Evolutionary conservation across 768 basidiomycete species (phyloP).

Genomic region (Tylopilus cervinicoccineus): DNA sequence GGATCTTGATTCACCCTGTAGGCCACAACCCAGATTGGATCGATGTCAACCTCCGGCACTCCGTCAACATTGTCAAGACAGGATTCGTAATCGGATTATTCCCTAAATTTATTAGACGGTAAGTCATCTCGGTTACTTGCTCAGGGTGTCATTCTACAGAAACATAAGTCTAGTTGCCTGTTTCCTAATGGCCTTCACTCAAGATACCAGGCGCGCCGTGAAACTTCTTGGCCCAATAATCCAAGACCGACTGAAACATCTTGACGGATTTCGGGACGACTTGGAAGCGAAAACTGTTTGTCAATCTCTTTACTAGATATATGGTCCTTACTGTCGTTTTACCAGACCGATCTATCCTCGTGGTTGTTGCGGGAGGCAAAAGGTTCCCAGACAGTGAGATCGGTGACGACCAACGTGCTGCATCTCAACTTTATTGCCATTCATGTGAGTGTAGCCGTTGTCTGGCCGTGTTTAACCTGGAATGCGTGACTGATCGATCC

Average conservation of each 20-base stretch:
- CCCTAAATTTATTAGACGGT: background rate
- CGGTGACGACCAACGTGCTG: constrained; percentile 22
- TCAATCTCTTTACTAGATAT: background rate
- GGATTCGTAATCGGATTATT: background rate
- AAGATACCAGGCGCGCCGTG: background rate
- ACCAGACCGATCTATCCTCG: constrained; percentile 32
- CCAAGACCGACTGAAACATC: constrained; percentile 23
- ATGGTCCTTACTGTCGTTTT: background rate
- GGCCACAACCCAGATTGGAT: constrained; percentile 3
- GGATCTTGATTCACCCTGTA: background rate
- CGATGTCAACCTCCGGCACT: background rate
- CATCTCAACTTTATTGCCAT: constrained; percentile 17
- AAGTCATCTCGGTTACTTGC: background rate
- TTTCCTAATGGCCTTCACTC: background rate
- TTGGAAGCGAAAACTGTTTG: constrained; percentile 31
- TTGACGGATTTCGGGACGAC: constrained; percentile 20
- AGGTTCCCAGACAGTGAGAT: constrained; percentile 12
- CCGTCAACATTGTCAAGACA: background rate
- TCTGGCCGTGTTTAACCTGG: too few relatives aligned
- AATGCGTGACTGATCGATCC: too few relatives aligned
- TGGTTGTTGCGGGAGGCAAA: constrained; percentile 33
- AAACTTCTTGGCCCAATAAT: constrained; percentile 28
- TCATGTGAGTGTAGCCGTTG: constrained; percentile 21
- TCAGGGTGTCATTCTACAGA: background rate
- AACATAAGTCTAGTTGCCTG: background rate